Evolutionary conservation across 176 grass and related monocot genomes (phyloP), one percentile per base, ranked within the genome.

Genomic region (Ensete glaucum): DNA sequence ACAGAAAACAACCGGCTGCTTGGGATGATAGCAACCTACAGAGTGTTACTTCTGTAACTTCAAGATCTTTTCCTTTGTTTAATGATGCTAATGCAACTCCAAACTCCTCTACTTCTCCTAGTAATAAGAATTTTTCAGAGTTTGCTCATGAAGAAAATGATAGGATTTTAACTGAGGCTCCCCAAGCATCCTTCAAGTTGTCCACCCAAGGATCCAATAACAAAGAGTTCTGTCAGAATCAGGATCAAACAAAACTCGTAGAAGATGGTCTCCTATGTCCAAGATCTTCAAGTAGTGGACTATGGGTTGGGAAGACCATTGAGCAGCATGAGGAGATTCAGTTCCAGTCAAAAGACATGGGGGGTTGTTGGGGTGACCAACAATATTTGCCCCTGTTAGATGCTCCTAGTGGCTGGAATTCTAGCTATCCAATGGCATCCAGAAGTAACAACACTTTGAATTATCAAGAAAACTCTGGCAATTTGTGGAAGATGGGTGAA

Each of bases 21-120:
- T 73, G 69, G 78, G 24, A 64, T 73, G 58, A 63, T 72, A 14
- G 53, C 15, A 73, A 53, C 23, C 58, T 26, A 15, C 78, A 80
- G 69, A 73, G 48, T 63, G 49, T 48, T 59, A 43, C 60, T 53
- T 79, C 77, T 58, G 12, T 69, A 11, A 58, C 77, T 56, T 56
- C 77, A 59, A 70, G 17, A 58, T 9, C 77, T 70, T 69, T 79
- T 79, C 17, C 77, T 15, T 58, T 69, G 11, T 79, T 79, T 59
- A 57, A 56, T 50, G 66, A 79, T 43, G 3, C 64, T 70, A 54
- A 70, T 50, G 65, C 64, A 55, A 69, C 50, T 17, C 17, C n/a
- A 79, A 79, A 19, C 54, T 70, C 52, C 9, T 21, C 1, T 1
- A 68, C 22, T 54, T 50, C 22, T 9, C 51, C 29, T 50, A 22